A percentile compares a stretch with the other conserved stretches of the same genome.
Conservation (phyloP, 805 yeast genomes). For the Ogataea nitratoaversa region DNA sequence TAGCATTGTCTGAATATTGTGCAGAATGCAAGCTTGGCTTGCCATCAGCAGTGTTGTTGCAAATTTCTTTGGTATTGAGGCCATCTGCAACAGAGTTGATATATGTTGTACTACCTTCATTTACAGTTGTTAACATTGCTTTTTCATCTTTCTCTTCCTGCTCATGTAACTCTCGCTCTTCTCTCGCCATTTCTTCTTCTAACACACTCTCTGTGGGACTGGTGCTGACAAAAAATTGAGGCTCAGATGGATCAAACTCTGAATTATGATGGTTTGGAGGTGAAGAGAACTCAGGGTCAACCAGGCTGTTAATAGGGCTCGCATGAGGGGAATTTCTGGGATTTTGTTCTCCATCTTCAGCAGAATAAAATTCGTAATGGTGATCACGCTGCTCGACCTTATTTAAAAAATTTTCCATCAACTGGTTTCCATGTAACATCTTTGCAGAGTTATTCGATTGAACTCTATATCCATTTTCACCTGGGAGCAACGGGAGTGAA, state of each 20-base stretch:
- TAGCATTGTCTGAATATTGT: background rate
- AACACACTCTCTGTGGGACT: conserved; percentile 30
- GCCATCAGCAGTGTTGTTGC: background rate
- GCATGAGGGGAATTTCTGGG: conserved; percentile 16
- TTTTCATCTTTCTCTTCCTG: conserved; percentile 2
- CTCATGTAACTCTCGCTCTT: conserved; percentile 2
- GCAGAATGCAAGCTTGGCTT: background rate
- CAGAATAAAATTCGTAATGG: conserved; percentile 86
- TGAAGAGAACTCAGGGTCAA: conserved; percentile 24
- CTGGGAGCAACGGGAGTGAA: conserved; percentile 80
- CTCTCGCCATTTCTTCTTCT: conserved; percentile 18
- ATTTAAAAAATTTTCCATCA: conserved; percentile 76
- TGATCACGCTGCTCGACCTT: conserved; percentile 84
- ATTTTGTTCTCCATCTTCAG: conserved; percentile 47
- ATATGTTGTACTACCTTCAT: no score
- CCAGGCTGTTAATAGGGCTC: conserved; percentile 17
- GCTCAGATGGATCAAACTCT: conserved; percentile 89
- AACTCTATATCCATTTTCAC: conserved; percentile 71
- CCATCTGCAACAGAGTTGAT: no score
- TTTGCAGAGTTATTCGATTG: conserved; percentile 57
- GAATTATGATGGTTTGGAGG: conserved; percentile 35
- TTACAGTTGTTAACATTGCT: conserved; percentile 1
- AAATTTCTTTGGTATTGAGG: background rate
- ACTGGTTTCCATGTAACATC: conserved; percentile 34
- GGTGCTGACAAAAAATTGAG: conserved; percentile 71